Evolutionary conservation across 352 stramenopile genomes (phyloP), one percentile per base, ranked within the genome.

Genomic region (Albugo candida): DNA sequence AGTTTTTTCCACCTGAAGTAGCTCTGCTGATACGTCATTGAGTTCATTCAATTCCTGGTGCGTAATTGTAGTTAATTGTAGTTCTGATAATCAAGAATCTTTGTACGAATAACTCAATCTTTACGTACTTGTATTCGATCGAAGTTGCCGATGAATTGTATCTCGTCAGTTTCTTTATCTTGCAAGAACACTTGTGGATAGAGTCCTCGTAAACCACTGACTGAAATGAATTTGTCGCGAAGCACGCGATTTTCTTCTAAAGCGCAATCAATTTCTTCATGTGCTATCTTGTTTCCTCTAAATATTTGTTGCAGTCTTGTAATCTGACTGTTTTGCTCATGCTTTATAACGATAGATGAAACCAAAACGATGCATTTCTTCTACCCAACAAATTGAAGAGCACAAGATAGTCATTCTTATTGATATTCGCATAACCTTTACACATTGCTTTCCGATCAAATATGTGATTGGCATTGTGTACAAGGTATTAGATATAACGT

Each of bases 111-210:
- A 36, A 14, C 34, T 20, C 13, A 1, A 11, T 1, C n/a, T 38
- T 3, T 11, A 13, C 55, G 34, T 44, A 88, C 76, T 61, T 89
- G 70, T 27, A 89, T 78, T 58, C 83, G 63, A 34, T 78, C 74
- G 54, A 85, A 89, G 11, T 73, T 83, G 44, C 76, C 76, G 24
- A 89, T 66, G 57, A 81, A 89, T 41, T 65, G 53, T 48, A 74
- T 60, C 18, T 67, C 57, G 11, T 46, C 58, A 41, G 49, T 57
- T 16, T 70, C 60, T 36, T 65, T 42, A 49, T 79, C 67, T 48
- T 82, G 56, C 43, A 92, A 49, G 46, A 92, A 92, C 21, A 88
- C 75, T 55, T 92, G 79, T 27, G 79, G 79, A 52, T 86, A 92
- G 61, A 83, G 85, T 55, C 64, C 79, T 51, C 79, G 73, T 46